These are phyloP conservation scores for Elaeagnus macrophylla DNA, from an alignment of 306 rosid genomes.

Conservation along the genomic window DNA sequence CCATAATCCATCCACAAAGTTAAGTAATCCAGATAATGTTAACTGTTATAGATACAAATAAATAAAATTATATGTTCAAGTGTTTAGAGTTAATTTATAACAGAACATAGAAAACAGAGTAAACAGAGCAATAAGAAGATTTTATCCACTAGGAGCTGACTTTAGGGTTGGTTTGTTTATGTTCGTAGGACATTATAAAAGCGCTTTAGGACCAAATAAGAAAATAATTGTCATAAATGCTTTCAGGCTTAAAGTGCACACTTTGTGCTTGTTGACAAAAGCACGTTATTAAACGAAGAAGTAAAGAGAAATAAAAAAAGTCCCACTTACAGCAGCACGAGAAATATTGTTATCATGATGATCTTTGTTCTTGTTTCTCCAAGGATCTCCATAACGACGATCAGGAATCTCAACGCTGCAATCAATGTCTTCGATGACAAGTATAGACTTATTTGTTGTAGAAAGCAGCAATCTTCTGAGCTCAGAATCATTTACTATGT, in stretches of 20 bases:
- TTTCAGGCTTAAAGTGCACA: too few species aligned
- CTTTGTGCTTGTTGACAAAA: too few species aligned
- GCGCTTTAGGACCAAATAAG: too few species aligned
- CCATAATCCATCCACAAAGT: slow-evolving; percentile 31
- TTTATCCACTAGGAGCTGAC: too few species aligned
- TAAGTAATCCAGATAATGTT: slow-evolving; percentile 23
- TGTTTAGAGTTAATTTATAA: not conserved
- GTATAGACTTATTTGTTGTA: slow-evolving; percentile 12
- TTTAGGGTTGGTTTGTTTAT: too few species aligned
- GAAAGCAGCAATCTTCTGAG: slow-evolving; percentile 20
- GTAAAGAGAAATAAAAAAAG: too few species aligned
- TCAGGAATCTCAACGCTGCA: slow-evolving; percentile 13
- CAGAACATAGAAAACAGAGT: too few species aligned
- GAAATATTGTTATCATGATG: not conserved
- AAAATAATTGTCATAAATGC: too few species aligned
- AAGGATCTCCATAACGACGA: not conserved
- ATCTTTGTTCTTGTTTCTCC: not conserved
- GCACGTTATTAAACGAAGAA: too few species aligned
- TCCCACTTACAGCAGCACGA: not conserved
- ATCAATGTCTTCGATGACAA: slow-evolving; percentile 28
- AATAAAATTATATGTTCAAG: not conserved
- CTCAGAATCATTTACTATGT: slow-evolving; percentile 14
- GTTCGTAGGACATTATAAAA: too few species aligned
- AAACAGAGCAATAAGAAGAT: too few species aligned
- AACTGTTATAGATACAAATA: slow-evolving; percentile 1